A percentile compares a stretch with the other conserved stretches of the same genome.
These are phyloP conservation scores for Tuber indicum DNA, from an alignment of 495 filamentous ascomycete genomes.

Conservation along the genomic window DNA sequence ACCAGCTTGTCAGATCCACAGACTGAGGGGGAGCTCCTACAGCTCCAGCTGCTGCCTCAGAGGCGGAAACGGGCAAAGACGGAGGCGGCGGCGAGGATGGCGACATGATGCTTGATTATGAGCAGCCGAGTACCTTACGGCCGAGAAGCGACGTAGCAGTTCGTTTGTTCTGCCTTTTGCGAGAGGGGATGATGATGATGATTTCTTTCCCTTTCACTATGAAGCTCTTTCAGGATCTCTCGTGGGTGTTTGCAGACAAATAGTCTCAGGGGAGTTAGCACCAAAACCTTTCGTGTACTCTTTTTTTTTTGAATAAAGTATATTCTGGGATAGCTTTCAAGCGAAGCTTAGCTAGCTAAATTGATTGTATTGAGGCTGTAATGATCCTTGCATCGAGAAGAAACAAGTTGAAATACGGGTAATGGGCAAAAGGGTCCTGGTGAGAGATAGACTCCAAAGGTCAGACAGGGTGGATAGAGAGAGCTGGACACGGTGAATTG, in stretches of 20 bases:
- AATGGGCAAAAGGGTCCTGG: not conserved
- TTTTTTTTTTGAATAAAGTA: not conserved
- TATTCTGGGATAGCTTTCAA: not conserved
- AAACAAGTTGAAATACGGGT: not conserved
- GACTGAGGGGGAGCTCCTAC: slow-evolving; percentile 22
- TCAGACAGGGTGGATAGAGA: not conserved
- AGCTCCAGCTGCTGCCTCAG: slow-evolving; percentile 12
- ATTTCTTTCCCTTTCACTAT: not conserved
- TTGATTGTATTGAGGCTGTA: not conserved
- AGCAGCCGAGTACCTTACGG: not conserved
- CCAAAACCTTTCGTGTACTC: not conserved
- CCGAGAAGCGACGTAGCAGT: not conserved
- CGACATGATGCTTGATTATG: slow-evolving; percentile 17
- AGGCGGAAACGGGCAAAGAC: slow-evolving; percentile 14
- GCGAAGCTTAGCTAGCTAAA: not conserved
- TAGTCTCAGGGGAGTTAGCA: not conserved
- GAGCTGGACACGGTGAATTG: not conserved
- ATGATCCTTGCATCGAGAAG: not conserved
- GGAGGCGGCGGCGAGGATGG: slow-evolving; percentile 22
- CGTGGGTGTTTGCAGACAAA: not conserved
- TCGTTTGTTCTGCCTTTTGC: slow-evolving; percentile 1
- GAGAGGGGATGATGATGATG: not conserved
- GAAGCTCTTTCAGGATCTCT: not conserved
- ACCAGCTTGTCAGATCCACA: slow-evolving; percentile 41
- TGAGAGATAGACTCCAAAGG: not conserved